Evolutionary conservation across 108 stramenopile genomes (phyloP).

Genomic region (Skeletonema grethae): DNA sequence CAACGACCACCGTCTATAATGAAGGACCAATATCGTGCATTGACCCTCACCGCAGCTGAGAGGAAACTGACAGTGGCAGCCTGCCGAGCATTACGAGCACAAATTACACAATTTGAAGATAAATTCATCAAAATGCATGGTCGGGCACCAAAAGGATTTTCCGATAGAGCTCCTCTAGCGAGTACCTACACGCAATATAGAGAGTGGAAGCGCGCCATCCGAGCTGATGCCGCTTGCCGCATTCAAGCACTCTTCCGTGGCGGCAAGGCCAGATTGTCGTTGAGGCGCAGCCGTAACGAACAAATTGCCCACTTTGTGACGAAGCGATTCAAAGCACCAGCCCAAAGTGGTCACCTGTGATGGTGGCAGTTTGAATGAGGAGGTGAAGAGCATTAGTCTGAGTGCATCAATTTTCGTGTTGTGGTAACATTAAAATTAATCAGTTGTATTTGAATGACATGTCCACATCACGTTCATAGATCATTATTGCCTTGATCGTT

Average conservation of each 20-base stretch:
- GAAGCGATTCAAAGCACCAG: constrained; percentile 43
- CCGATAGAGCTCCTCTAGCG: constrained; percentile 84
- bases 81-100: constrained; percentile 83
- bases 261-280: constrained; percentile 46
- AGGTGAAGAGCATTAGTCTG: no score
- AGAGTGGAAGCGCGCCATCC: constrained; percentile 89
- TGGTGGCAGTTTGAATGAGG: no score
- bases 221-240: constrained; percentile 83
- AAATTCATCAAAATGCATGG: constrained; percentile 78
- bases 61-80: constrained; percentile 86
- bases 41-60: constrained; percentile 86
- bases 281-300: constrained; percentile 59
- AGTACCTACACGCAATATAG: constrained; percentile 88
- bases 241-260: constrained; percentile 86
- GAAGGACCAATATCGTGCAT: constrained; percentile 70
- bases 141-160: constrained; percentile 77
- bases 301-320: constrained; percentile 53
- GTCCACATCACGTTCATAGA: no score
- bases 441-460: no score
- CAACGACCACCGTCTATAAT: no score
- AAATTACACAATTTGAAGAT: constrained; percentile 90
- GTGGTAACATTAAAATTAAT: no score
- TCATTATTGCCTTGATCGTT: no score
- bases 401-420: no score
- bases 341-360: no score